A percentile compares a stretch with the other conserved stretches of the same genome.
Conservation (phyloP, 768 basidiomycete genomes). For the Pholiota microspora region DNA sequence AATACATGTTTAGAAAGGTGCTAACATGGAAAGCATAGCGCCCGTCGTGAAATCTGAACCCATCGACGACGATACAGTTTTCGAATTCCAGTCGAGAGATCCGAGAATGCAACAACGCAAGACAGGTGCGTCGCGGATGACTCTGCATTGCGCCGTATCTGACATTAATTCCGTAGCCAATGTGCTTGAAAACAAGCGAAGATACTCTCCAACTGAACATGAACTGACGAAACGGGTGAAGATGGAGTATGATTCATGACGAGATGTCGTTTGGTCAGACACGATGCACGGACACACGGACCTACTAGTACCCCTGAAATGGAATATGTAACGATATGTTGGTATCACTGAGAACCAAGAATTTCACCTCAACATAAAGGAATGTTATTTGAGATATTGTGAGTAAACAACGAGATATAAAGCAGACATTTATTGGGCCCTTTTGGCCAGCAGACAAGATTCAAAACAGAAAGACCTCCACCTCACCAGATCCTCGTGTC, state of each 20-base stretch:
- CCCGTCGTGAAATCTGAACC: not conserved
- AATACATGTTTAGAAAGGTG: not conserved
- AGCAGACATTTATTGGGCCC: slow-evolving; percentile 4
- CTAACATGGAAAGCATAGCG: not conserved
- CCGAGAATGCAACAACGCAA: not conserved
- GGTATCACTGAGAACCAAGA: too few relatives aligned
- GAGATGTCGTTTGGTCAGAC: not conserved
- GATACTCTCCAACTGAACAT: not conserved
- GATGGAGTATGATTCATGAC: not conserved
- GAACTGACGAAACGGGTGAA: not conserved
- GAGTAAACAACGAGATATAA: not conserved
- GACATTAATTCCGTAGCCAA: not conserved
- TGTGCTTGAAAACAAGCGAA: not conserved
- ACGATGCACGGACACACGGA: not conserved
- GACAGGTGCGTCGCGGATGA: not conserved
- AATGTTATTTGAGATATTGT: not conserved
- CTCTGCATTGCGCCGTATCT: not conserved
- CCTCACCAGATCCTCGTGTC: slow-evolving; percentile 86
- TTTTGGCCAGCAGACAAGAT: slow-evolving; percentile 8
- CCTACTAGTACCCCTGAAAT: not conserved
- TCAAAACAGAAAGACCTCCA: not conserved
- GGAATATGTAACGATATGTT: not conserved
- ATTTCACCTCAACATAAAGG: not conserved
- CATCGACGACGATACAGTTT: not conserved
- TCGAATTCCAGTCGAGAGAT: not conserved